phyloP scores from a whole-genome alignment of 257 asterid species.

The Nicotiana obtusifolia region DNA sequence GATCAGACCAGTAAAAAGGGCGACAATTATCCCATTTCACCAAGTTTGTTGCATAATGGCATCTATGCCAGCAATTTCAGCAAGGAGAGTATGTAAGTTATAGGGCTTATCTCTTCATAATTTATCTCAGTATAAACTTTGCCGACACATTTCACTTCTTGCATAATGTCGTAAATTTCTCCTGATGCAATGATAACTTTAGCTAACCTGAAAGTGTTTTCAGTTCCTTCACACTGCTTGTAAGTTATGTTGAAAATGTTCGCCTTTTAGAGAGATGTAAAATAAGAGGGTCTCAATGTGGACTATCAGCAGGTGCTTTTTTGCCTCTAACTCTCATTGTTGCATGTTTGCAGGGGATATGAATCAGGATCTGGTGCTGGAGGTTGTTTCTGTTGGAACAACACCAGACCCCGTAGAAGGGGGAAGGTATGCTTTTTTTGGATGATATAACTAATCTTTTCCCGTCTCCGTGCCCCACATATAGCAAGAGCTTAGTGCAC shows the following conservation, averaged over 20 bases:
- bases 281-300: not conserved
- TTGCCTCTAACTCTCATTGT: not conserved
- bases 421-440: conserved; percentile 32
- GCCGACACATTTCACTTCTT: not conserved
- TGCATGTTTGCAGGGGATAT: conserved; percentile 55
- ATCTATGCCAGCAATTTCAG: conserved; percentile 44
- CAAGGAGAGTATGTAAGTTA: conserved; percentile 71
- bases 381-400: conserved; percentile 94
- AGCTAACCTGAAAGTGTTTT: no score
- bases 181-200: not conserved
- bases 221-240: not conserved
- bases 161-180: not conserved
- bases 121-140: conserved; percentile 2
- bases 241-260: not conserved
- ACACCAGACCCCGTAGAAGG: conserved; percentile 40
- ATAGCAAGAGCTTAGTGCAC: no score
- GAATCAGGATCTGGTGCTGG: conserved; percentile 77
- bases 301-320: not conserved
- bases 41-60: conserved; percentile 81
- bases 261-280: not conserved
- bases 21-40: conserved; percentile 57
- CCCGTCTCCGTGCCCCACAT: no score
- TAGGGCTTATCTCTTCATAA: conserved; percentile 10
- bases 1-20: conserved; percentile 42
- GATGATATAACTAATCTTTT: not conserved